Conservation (phyloP, 805 yeast species). For the Blastobotrys parvus region DNA sequence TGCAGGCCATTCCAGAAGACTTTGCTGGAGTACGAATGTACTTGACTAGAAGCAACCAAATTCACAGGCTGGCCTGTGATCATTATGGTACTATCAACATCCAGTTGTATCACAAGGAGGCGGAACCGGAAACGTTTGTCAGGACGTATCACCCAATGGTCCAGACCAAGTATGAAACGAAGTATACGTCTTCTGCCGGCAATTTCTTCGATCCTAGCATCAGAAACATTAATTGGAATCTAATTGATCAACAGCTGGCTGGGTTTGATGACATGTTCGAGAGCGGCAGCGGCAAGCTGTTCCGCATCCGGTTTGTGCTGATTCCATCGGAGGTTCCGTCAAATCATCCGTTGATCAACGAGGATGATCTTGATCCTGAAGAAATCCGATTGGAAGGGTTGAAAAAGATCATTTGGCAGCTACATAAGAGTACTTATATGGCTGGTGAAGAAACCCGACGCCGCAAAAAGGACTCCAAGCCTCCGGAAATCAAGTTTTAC, state of each 20-base stretch:
- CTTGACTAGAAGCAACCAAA: constrained; percentile 69
- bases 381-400: constrained; percentile 92
- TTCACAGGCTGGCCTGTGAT: constrained; percentile 75
- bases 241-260: constrained; percentile 81
- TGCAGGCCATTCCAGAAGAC: constrained; percentile 42
- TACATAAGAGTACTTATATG: constrained; percentile 49
- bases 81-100: constrained; percentile 67
- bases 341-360: neutral
- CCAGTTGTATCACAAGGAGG: constrained; percentile 47
- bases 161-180: constrained; percentile 69
- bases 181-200: constrained; percentile 49
- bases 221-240: constrained; percentile 72
- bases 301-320: constrained; percentile 77
- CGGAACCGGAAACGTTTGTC: constrained; percentile 14
- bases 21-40: constrained; percentile 59
- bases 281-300: constrained; percentile 36
- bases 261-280: constrained; percentile 71
- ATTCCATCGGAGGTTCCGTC: constrained; percentile 61
- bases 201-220: constrained; percentile 41
- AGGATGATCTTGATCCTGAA: constrained; percentile 64
- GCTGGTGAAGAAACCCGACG: constrained; percentile 34
- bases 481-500: constrained; percentile 74
- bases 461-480: constrained; percentile 36
- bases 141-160: constrained; percentile 46
- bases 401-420: constrained; percentile 48